These are phyloP conservation scores for Acrocalymma vagum DNA, from an alignment of 2,329 filamentous ascomycete genomes.

Conservation along the genomic window DNA sequence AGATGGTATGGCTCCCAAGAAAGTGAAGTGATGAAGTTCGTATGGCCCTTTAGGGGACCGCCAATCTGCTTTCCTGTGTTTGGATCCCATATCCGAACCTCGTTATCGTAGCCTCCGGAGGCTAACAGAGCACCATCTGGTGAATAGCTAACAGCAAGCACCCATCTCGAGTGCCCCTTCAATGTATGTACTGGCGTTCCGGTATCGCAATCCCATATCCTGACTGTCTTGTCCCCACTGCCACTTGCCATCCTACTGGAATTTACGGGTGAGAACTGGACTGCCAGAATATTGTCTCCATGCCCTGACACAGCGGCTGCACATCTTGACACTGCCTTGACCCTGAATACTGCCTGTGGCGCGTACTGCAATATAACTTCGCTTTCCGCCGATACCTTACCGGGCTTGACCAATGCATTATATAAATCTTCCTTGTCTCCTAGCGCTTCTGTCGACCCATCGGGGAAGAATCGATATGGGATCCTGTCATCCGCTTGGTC, in stretches of 20 bases:
- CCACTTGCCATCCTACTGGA: constrained; percentile 85
- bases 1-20: constrained; percentile 95
- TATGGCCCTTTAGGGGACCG: constrained; percentile 80
- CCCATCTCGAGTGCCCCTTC: constrained; percentile 89
- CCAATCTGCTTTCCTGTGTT: constrained; percentile 79
- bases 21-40: constrained; percentile 86
- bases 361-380: constrained; percentile 70
- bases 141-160: constrained; percentile 85
- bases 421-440: constrained; percentile 57
- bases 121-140: constrained; percentile 83
- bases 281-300: constrained; percentile 86
- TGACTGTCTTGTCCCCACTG: constrained; percentile 87
- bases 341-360: constrained; percentile 92
- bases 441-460: constrained; percentile 50
- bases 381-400: constrained; percentile 64
- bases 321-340: constrained; percentile 90
- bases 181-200: constrained; percentile 88
- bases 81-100: constrained; percentile 88
- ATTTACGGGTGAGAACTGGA: constrained; percentile 82
- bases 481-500: constrained; percentile 70
- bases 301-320: constrained; percentile 89
- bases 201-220: constrained; percentile 95
- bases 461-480: constrained; percentile 72
- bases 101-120: constrained; percentile 93
- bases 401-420: constrained; percentile 49